Conservation (phyloP, 148 eudicot genomes). For the Silene uniflora region DNA sequence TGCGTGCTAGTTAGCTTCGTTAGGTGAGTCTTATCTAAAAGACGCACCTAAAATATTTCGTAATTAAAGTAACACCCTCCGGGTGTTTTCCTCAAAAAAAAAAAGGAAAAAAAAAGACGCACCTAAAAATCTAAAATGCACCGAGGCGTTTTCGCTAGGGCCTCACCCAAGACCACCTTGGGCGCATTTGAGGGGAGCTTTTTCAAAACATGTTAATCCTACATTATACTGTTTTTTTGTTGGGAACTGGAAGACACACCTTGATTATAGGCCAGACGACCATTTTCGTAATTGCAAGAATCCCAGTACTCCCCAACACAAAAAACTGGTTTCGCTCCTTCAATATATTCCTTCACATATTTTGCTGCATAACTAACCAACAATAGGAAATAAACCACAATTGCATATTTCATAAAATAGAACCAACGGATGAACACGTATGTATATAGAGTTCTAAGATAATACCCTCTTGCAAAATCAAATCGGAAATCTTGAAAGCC, state of each 20-base stretch:
- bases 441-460: not conserved
- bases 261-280: conserved; percentile 69
- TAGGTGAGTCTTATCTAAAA: too few species aligned
- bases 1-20: too few species aligned
- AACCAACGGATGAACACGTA: not conserved
- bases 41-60: too few species aligned
- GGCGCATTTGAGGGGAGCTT: too few species aligned
- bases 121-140: too few species aligned
- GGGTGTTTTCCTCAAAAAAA: too few species aligned
- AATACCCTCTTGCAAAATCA: conserved; percentile 90
- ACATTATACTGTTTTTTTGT: too few species aligned
- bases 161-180: too few species aligned
- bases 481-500: conserved; percentile 96
- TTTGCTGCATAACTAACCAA: conserved; percentile 63
- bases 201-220: too few species aligned
- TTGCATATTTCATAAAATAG: not conserved
- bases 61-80: too few species aligned
- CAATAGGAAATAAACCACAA: conserved; percentile 12
- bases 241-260: conserved; percentile 33
- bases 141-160: too few species aligned
- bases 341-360: conserved; percentile 79
- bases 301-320: conserved; percentile 96
- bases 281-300: conserved; percentile 78
- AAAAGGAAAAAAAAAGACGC: too few species aligned
- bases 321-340: conserved; percentile 66